Percentiles rank a stretch among this genome's conserved stretches.
These are phyloP conservation scores for Talaromyces sp. DNA, from an alignment of 2,329 filamentous ascomycete species.

Conservation along the genomic window DNA sequence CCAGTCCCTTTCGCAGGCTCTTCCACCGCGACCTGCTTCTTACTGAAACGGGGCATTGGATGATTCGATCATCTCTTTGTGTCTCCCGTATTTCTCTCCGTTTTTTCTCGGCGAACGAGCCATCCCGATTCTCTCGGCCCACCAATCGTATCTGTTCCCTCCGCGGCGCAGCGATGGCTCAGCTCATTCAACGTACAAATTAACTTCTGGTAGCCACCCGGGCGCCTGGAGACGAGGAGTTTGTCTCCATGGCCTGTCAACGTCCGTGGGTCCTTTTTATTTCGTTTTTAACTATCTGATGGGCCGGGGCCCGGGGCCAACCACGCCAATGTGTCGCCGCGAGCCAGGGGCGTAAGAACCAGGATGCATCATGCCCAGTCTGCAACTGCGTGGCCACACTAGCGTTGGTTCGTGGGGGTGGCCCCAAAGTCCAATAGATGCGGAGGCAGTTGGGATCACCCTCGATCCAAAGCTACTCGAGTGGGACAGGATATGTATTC, in stretches of 20 bases:
- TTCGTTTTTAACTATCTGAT: neutral
- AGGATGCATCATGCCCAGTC: neutral
- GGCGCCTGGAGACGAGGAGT: neutral
- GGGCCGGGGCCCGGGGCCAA: constrained; percentile 6
- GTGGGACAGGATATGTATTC: no score
- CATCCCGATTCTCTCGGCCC: neutral
- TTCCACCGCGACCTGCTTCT: no score
- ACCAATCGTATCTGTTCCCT: neutral
- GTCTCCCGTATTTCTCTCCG: neutral
- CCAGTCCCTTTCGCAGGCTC: no score
- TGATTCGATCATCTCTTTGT: neutral
- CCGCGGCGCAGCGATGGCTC: neutral
- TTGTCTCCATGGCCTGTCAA: no score
- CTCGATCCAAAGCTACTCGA: neutral
- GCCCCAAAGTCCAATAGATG: neutral
- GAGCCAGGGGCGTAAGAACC: constrained; percentile 10
- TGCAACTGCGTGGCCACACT: neutral
- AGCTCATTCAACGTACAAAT: neutral
- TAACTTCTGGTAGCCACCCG: constrained; percentile 1
- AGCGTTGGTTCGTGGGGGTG: neutral
- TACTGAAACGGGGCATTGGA: neutral
- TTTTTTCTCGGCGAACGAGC: neutral
- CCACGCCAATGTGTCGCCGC: constrained; percentile 14
- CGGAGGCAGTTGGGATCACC: neutral
- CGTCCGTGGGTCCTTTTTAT: neutral